A percentile compares a stretch with the other conserved stretches of the same genome.
phyloP scores from a whole-genome alignment of 345 rosid genomes.

The Cardamine chenopodiifolia region DNA sequence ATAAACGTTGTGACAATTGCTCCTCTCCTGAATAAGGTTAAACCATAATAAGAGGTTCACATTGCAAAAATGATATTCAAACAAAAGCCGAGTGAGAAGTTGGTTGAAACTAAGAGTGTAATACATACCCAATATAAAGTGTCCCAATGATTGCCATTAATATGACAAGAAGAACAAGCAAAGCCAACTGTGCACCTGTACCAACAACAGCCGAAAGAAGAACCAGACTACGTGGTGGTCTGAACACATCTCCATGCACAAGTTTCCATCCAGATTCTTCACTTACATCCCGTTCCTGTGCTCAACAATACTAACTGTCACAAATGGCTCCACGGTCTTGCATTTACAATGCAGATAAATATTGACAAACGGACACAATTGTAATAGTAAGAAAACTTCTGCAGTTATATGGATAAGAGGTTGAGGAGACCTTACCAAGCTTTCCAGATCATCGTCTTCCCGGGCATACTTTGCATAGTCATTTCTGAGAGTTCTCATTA shows the following conservation, averaged over 20 bases:
- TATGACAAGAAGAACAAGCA: conserved; percentile 93
- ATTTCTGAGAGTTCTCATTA: conserved; percentile 94
- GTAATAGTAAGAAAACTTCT: not conserved
- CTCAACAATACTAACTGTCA: conserved; percentile 23
- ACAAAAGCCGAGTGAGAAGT: not conserved
- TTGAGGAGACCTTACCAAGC: conserved; percentile 61
- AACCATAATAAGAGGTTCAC: conserved; percentile 6
- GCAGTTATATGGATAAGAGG: conserved; percentile 8
- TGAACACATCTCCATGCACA: conserved; percentile 96
- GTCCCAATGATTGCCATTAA: conserved; percentile 89
- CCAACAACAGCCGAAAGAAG: conserved; percentile 92
- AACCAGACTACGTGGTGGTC: conserved; percentile 68
- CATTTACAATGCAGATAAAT: not conserved
- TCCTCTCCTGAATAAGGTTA: conserved; percentile 81
- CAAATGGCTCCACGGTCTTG: conserved; percentile 14
- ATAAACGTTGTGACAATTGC: conserved; percentile 98
- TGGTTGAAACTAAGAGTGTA: conserved; percentile 16
- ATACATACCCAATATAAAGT: conserved; percentile 82
- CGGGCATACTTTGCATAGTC: conserved; percentile 97
- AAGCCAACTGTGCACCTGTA: conserved; percentile 91
- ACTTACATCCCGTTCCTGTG: conserved; percentile 92
- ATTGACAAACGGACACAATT: conserved; percentile 15
- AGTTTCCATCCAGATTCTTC: conserved; percentile 99
- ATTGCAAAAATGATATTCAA: not conserved
- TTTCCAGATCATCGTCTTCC: conserved; percentile 93